Percentiles rank a stretch among this genome's conserved stretches.
phyloP scores from a whole-genome alignment of 192 early-diverging fungal species.

The Coemansia nantahalensis region DNA sequence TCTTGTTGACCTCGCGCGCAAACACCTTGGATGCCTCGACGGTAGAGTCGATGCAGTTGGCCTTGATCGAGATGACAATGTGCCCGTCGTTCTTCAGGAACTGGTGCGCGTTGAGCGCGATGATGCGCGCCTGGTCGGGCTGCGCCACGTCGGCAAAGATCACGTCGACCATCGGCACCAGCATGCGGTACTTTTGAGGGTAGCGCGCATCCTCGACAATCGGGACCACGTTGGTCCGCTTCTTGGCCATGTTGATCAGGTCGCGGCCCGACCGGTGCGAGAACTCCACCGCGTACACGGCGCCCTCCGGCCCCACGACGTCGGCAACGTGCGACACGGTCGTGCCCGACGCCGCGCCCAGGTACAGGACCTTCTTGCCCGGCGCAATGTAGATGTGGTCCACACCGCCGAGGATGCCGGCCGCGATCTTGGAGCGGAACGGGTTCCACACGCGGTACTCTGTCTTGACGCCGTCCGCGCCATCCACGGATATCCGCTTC shows the following conservation, averaged over 20 bases:
- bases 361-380: constrained; percentile 95
- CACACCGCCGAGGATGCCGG: constrained; percentile 93
- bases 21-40: constrained; percentile 95
- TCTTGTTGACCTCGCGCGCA: constrained; percentile 95
- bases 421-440: constrained; percentile 98
- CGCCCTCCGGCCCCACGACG: constrained; percentile 92
- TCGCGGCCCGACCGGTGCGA: constrained; percentile 99
- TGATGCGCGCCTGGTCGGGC: constrained; percentile 99
- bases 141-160: constrained; percentile 99
- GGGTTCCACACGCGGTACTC: constrained; percentile 99
- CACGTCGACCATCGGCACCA: constrained; percentile 97
- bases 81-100: constrained; percentile 97
- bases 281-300: constrained; percentile 99
- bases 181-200: constrained; percentile 99
- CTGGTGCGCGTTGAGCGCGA: constrained; percentile 94
- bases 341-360: constrained; percentile 94
- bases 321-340: constrained; percentile 97
- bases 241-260: constrained; percentile 99
- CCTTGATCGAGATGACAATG: constrained; percentile 99
- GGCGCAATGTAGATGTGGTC: constrained; percentile 95
- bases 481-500: constrained; percentile 96
- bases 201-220: constrained; percentile 99
- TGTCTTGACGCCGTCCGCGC: constrained; percentile 89
- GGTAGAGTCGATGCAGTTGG: constrained; percentile 99
- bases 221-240: constrained; percentile 98